Conservation (phyloP, 2,329 filamentous ascomycete species). For the Sporothrix pallida region DNA sequence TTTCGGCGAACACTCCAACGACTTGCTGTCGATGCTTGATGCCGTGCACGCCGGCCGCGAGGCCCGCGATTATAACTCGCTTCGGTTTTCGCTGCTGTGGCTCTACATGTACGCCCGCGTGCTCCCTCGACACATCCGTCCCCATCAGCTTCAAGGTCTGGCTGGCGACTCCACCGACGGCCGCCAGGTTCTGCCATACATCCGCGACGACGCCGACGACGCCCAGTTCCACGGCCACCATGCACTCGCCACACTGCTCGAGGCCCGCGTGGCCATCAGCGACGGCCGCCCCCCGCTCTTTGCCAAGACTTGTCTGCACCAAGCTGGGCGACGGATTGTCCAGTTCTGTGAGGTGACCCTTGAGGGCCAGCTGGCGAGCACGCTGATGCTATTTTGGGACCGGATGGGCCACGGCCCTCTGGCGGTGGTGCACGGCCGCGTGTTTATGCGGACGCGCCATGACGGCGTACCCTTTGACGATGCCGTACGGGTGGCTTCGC, state of each 20-base stretch:
- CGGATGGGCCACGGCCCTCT: conserved; percentile 68
- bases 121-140: conserved; percentile 54
- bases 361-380: conserved; percentile 35
- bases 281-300: conserved; percentile 34
- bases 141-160: conserved; percentile 38
- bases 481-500: conserved; percentile 73
- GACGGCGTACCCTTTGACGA: conserved; percentile 71
- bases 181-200: conserved; percentile 38
- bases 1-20: conserved; percentile 89
- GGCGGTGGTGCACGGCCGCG: conserved; percentile 68
- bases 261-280: conserved; percentile 35
- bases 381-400: conserved; percentile 71
- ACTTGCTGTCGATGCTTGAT: conserved; percentile 92
- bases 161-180: conserved; percentile 36
- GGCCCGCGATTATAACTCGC: conserved; percentile 86
- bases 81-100: conserved; percentile 97
- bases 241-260: conserved; percentile 34
- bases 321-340: conserved; percentile 31
- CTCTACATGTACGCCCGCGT: conserved; percentile 84
- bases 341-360: conserved; percentile 31
- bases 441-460: conserved; percentile 76
- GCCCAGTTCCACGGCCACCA: conserved; percentile 28
- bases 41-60: conserved; percentile 93
- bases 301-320: conserved; percentile 33
- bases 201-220: conserved; percentile 35